Base-by-base conservation (phyloP, 169 alveolate species). In the Eimeria tenella region DNA sequence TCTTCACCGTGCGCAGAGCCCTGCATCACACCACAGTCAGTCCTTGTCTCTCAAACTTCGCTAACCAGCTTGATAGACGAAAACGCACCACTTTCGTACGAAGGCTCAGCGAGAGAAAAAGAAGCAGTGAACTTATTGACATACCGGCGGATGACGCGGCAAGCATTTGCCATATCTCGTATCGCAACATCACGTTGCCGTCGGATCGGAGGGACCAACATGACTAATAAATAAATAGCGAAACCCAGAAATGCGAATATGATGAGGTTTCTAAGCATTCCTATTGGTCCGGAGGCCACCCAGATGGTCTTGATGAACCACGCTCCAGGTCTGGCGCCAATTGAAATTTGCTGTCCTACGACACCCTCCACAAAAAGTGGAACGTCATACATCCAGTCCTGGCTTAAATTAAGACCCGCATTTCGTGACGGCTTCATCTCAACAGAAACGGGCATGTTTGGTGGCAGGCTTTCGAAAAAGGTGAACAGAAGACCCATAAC, bases 101-200 rank as follows among this genome's bases (percentile, higher is more conserved):
- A 19, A 15, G 42, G 19, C 63, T 13, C n/a, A 42, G 88, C 11
- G 49, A 8, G n/a, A 62, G 11, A 42, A 5, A 7, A 15, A 62
- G 6, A 11, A 62, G 13, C 60, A 19, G 60, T 5, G 56, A 19
- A 19, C 17, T 4, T 53, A 17, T 55, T 8, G 81, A 5, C 94
- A 56, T 53, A 90, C 94, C 49, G 25, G 94, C 86, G 74, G 81
- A 90, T 90, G 82, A 21, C 68, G 94, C 58, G 49, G 70, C 89
- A 73, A 53, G 89, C 86, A 68, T 60, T 62, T 31, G 94, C 88
- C 88, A 90, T 73, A 11, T 90, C 89, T 21, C 94, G 55, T 25
- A 79, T 58, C 3, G 62, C 94, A 65, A 90, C 94, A 53, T 90
- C 94, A 15, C 94, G 79, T 21, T 90, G 94, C 42, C 94, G 65